Conservation (phyloP, 2,329 filamentous ascomycete species). For the Exophiala alcalophila region DNA sequence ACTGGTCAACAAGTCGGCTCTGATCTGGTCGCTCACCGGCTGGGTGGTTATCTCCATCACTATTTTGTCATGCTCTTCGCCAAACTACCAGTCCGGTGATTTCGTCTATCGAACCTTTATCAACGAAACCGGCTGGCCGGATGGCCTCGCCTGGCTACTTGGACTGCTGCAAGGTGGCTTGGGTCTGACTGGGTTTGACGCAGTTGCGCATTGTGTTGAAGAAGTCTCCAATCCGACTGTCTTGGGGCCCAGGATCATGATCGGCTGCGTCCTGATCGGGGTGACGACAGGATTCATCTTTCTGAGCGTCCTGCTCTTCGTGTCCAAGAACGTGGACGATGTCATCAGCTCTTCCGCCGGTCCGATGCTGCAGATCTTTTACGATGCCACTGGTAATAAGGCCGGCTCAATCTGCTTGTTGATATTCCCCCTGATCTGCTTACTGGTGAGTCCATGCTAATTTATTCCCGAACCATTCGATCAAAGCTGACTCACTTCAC, state of each 20-base stretch:
- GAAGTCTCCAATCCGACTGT: slow-evolving; percentile 47
- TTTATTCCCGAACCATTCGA: neutral
- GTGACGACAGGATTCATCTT: slow-evolving; percentile 63
- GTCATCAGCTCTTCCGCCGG: slow-evolving; percentile 57
- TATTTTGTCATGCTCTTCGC: slow-evolving; percentile 62
- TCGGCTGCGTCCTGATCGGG: slow-evolving; percentile 62
- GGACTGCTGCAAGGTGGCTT: slow-evolving; percentile 52
- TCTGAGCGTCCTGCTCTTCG: slow-evolving; percentile 62
- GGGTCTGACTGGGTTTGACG: slow-evolving; percentile 37
- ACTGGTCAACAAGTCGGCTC: slow-evolving; percentile 64
- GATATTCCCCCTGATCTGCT: slow-evolving; percentile 44
- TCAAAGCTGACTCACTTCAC: slow-evolving; percentile 40
- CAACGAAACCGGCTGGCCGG: slow-evolving; percentile 67
- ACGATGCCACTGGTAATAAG: slow-evolving; percentile 59
- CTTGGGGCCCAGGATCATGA: slow-evolving; percentile 65
- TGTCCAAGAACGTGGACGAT: slow-evolving; percentile 55
- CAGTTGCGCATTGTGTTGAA: slow-evolving; percentile 54
- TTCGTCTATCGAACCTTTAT: slow-evolving; percentile 60
- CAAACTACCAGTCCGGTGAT: slow-evolving; percentile 60
- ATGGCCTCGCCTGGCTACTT: slow-evolving; percentile 55
- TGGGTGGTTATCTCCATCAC: slow-evolving; percentile 70
- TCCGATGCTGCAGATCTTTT: slow-evolving; percentile 61
- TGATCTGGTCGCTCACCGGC: slow-evolving; percentile 67
- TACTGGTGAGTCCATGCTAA: slow-evolving; percentile 18
- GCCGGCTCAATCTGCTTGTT: slow-evolving; percentile 62